Conservation (phyloP, 495 filamentous ascomycete species). For the Astrothelium subdiscretum region DNA sequence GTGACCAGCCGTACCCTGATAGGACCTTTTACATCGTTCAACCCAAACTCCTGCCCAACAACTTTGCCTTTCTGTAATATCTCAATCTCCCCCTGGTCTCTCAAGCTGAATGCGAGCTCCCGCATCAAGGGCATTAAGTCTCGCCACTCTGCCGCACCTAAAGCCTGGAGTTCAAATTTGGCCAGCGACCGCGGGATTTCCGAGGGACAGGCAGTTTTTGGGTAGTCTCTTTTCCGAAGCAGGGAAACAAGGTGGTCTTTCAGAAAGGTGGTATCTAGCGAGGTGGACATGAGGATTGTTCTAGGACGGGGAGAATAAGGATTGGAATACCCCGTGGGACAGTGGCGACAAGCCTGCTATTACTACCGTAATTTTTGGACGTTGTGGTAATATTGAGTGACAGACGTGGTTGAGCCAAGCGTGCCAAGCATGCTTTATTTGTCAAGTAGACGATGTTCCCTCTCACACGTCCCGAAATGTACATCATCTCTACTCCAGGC, state of each 20-base stretch:
- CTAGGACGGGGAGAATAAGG: background rate
- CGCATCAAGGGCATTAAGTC: slow-evolving; percentile 34
- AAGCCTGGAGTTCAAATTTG: slow-evolving; percentile 20
- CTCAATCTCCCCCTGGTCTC: slow-evolving; percentile 31
- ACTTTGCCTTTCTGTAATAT: slow-evolving; percentile 37
- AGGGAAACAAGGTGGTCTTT: slow-evolving; percentile 10
- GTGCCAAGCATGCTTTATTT: no score
- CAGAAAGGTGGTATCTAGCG: background rate
- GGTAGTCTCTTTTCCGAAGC: slow-evolving; percentile 17
- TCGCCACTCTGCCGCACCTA: slow-evolving; percentile 29
- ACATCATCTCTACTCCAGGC: no score
- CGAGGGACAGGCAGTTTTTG: slow-evolving; percentile 42
- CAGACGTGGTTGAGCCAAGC: no score
- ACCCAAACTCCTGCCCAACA: slow-evolving; percentile 16
- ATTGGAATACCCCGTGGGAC: background rate
- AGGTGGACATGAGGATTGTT: background rate
- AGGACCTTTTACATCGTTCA: slow-evolving; percentile 30
- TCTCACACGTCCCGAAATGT: no score
- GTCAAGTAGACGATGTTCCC: no score
- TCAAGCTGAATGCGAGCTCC: slow-evolving; percentile 26
- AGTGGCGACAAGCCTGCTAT: no score
- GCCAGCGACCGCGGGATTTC: slow-evolving; percentile 35
- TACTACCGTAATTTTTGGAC: no score
- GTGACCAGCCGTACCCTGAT: slow-evolving; percentile 26
- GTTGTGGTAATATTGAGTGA: no score